Evolutionary conservation across 768 basidiomycete species (phyloP).

Genomic region (Tephrocybe sp.): DNA sequence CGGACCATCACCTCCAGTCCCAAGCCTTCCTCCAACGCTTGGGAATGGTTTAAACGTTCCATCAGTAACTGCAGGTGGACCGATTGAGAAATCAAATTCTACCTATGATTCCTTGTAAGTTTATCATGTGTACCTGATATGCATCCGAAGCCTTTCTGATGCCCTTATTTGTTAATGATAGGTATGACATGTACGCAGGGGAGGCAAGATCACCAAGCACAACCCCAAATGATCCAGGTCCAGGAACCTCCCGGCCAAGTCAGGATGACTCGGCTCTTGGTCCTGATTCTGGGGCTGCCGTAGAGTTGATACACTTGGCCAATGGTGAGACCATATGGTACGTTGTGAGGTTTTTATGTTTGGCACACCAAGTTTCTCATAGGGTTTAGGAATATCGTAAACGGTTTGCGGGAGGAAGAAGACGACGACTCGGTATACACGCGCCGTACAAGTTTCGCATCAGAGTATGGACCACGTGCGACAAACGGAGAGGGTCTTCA

Average conservation of each 20-base stretch:
- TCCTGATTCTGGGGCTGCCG: slow-evolving; percentile 54
- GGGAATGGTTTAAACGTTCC: slow-evolving; percentile 37
- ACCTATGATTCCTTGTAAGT: slow-evolving; percentile 79
- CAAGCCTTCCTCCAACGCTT: slow-evolving; percentile 55
- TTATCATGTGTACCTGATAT: slow-evolving; percentile 7
- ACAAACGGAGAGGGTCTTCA: slow-evolving; percentile 59
- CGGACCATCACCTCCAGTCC: slow-evolving; percentile 67
- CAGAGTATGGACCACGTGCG: slow-evolving; percentile 62
- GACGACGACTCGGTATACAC: slow-evolving; percentile 69
- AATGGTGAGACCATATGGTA: slow-evolving; percentile 88
- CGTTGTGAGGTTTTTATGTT: slow-evolving; percentile 23
- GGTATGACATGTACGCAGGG: slow-evolving; percentile 79
- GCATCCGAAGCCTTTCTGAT: slow-evolving; percentile 16
- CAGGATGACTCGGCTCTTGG: slow-evolving; percentile 26
- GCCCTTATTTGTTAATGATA: slow-evolving; percentile 28
- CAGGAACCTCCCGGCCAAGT: slow-evolving; percentile 27
- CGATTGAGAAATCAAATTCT: slow-evolving; percentile 64
- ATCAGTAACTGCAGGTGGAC: slow-evolving; percentile 32
- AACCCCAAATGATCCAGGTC: slow-evolving; percentile 32
- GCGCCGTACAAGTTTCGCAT: slow-evolving; percentile 67
- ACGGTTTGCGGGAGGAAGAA: slow-evolving; percentile 77
- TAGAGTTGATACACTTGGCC: slow-evolving; percentile 81
- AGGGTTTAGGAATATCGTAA: slow-evolving; percentile 69
- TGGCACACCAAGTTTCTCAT: slow-evolving; percentile 11
- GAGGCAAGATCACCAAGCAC: slow-evolving; percentile 44